These are phyloP conservation scores for Ottelia alismoides DNA, from an alignment of 106 monocot genomes.

Conservation along the genomic window DNA sequence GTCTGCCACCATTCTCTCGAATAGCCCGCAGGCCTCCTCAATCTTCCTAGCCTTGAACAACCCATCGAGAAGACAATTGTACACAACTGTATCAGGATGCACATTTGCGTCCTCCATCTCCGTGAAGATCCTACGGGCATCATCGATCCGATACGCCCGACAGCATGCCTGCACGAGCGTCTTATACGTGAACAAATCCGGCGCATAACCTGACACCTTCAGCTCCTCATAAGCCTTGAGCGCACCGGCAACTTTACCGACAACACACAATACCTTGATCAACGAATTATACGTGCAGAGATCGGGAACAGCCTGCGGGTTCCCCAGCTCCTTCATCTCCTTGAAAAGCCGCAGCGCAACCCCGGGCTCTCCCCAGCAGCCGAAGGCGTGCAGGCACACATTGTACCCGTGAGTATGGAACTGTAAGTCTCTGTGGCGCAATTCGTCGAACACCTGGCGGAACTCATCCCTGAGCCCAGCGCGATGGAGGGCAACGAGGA, in stretches of 20 bases:
- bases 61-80: slow-evolving; percentile 69
- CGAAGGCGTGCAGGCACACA: slow-evolving; percentile 70
- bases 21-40: slow-evolving; percentile 58
- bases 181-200: slow-evolving; percentile 54
- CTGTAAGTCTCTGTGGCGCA: slow-evolving; percentile 23
- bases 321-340: slow-evolving; percentile 41
- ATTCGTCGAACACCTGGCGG: slow-evolving; percentile 51
- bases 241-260: slow-evolving; percentile 41
- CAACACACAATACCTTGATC: slow-evolving; percentile 30
- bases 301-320: slow-evolving; percentile 21
- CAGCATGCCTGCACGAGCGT: slow-evolving; percentile 55
- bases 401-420: slow-evolving; percentile 45
- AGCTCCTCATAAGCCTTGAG: slow-evolving; percentile 52
- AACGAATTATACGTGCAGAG: slow-evolving; percentile 74
- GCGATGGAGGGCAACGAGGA: slow-evolving; percentile 35
- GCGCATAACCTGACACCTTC: slow-evolving; percentile 47
- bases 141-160: slow-evolving; percentile 34
- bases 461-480: slow-evolving; percentile 37
- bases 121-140: slow-evolving; percentile 45
- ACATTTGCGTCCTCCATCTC: slow-evolving; percentile 51
- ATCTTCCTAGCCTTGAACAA: slow-evolving; percentile 70
- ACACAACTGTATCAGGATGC: slow-evolving; percentile 36
- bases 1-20: slow-evolving; percentile 79
- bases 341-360: slow-evolving; percentile 50
- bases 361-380: slow-evolving; percentile 32